Base-by-base conservation (phyloP, 208 protist species). In the Trypanosoma congolense region DNA sequence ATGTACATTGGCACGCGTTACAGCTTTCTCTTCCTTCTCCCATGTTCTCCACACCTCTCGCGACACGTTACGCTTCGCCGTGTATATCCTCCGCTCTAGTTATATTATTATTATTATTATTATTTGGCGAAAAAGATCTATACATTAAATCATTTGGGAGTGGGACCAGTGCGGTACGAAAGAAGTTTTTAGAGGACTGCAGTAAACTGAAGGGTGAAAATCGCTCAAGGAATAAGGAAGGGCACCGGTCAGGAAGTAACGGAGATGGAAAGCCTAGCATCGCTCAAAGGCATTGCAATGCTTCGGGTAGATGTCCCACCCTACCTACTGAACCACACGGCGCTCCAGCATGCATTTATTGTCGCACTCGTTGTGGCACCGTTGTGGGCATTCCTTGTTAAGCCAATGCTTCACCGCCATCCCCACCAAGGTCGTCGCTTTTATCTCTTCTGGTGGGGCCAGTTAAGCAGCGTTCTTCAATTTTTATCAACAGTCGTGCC, bases 301-400 rank as follows among this genome's bases (percentile, higher is more conserved):
- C 18, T 24, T 24, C 19, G 21, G 18, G 46, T 66, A 40, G 19
- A 12, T 12, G 33, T 61, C 6, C n/a, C 26, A 19, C 18, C 48
- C 4, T 35, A 56, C 24, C 29, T 77, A 1, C 45, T 25, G 33
- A 71, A 78, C 48, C 10, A 29, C 2, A 53, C 53, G 6, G 72
- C 72, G 2, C 31, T 48, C 8, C 57, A 70, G 31, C 53, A 28
- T 44, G 62, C 69, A 1, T 22, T 65, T 9, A 38, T 18, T 12
- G 54, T 42, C 0, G 77, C 74, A 31, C 43, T 64, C 41, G 59
- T 88, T 36, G 38, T 82, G 46, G 67, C 76, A 21, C 70, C 80
- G 25, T 40, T 88, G 25, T 84, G 77, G 64, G 74, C 70, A 4
- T 75, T 84, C 38, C 31, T 83, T 10, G 26, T 84, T 30, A 70